phyloP scores from a whole-genome alignment of 371 early-diverging fungal genomes.

The Lichtheimia corymbifera region DNA sequence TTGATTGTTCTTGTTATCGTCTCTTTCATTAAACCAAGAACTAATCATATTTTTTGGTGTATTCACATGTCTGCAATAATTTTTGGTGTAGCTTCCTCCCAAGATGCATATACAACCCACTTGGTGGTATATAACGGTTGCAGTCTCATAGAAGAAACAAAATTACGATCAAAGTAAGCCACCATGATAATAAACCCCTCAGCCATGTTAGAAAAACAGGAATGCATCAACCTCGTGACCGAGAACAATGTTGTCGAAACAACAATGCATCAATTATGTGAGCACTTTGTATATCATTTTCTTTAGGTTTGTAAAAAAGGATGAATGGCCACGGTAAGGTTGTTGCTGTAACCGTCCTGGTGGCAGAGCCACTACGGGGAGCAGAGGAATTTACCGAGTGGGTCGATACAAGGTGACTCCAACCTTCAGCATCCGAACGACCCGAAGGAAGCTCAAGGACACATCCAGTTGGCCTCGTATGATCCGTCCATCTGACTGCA shows the following conservation, averaged over 20 bases:
- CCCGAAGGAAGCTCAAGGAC: constrained; percentile 22
- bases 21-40: background rate
- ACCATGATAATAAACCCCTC: too few species aligned
- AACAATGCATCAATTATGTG: too few species aligned
- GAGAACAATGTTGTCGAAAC: too few species aligned
- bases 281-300: constrained; percentile 7
- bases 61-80: too few species aligned
- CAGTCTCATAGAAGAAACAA: background rate
- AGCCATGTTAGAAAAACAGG: too few species aligned
- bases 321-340: constrained; percentile 41
- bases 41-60: too few species aligned
- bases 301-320: background rate
- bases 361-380: constrained; percentile 36
- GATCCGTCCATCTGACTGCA: constrained; percentile 11
- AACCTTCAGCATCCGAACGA: constrained; percentile 15
- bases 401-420: constrained; percentile 5
- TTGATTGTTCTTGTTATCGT: too few species aligned
- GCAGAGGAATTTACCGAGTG: constrained; percentile 47
- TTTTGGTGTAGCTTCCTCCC: too few species aligned
- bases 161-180: too few species aligned
- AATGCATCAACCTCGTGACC: too few species aligned
- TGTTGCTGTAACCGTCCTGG: constrained; percentile 34
- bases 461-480: background rate
- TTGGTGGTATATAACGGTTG: background rate
- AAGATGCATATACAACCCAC: too few species aligned